Evolutionary conservation across 345 rosid genomes (phyloP).

Genomic region (Salix suchowensis): DNA sequence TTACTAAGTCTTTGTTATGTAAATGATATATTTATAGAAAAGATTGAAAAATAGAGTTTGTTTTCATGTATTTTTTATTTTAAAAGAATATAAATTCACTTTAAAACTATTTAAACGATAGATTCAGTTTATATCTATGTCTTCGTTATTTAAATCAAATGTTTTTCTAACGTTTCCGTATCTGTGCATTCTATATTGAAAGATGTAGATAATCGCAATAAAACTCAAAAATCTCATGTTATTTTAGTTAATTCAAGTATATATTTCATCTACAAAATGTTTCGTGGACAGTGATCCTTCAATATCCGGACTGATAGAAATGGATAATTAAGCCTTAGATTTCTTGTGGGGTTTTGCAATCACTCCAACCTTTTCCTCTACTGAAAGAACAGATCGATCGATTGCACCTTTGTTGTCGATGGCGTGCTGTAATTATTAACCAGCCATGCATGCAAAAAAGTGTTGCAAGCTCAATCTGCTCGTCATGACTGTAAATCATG

Average conservation of each 20-base stretch:
- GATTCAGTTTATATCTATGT: no score
- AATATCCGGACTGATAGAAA: background rate
- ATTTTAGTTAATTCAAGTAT: background rate
- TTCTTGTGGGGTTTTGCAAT: background rate
- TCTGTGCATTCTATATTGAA: no score
- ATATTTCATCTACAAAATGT: background rate
- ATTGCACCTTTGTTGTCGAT: background rate
- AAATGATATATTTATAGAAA: no score
- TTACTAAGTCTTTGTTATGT: no score
- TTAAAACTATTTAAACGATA: no score
- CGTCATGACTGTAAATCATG: background rate
- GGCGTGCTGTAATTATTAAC: background rate
- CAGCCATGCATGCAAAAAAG: background rate
- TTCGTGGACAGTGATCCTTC: background rate
- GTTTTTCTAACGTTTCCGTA: no score
- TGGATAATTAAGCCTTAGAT: background rate
- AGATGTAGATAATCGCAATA: background rate
- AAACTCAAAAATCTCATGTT: background rate
- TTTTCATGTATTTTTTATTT: no score
- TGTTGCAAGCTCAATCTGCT: background rate
- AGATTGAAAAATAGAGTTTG: no score
- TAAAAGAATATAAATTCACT: no score
- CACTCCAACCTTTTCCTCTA: background rate
- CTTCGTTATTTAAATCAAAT: no score
- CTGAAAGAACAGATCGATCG: background rate